Evolutionary conservation across 1,284 basidiomycete species (phyloP).

Genomic region (Apiotrichum montevideense): DNA sequence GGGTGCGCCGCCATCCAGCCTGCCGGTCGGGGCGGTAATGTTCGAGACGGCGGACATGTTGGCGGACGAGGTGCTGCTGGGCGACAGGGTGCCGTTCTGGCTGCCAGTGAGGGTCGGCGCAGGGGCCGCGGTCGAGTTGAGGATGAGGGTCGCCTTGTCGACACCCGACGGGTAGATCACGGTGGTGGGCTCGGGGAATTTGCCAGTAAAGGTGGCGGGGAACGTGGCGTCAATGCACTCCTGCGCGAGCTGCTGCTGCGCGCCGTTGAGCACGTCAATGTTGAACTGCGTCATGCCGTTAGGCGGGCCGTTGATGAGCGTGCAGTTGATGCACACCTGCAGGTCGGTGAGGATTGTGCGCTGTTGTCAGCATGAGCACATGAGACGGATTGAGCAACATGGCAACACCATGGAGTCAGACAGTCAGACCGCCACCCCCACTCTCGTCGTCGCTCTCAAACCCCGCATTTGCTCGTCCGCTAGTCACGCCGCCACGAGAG

Average conservation of each 20-base stretch:
- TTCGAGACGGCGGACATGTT: background rate
- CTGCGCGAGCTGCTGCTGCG: slow-evolving; percentile 14
- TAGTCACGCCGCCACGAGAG: too few relatives aligned
- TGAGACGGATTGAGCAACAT: too few relatives aligned
- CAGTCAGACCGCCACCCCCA: too few relatives aligned
- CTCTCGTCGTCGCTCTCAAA: too few relatives aligned
- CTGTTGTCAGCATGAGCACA: background rate
- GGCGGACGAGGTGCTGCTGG: background rate
- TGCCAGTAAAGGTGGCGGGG: slow-evolving; percentile 6
- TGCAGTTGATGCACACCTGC: slow-evolving; percentile 9
- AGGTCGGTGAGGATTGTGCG: slow-evolving; percentile 8
- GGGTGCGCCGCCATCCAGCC: background rate
- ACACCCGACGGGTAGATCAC: slow-evolving; percentile 8
- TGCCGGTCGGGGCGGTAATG: background rate
- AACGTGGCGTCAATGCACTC: slow-evolving; percentile 3
- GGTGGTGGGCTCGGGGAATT: slow-evolving; percentile 2
- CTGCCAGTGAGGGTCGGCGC: background rate
- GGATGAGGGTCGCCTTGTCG: slow-evolving; percentile 2
- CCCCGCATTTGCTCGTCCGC: too few relatives aligned
- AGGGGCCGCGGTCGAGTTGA: background rate
- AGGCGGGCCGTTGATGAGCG: slow-evolving; percentile 1
- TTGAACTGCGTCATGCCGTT: slow-evolving; percentile 1
- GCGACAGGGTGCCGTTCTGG: background rate
- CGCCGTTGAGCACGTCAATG: slow-evolving; percentile 13
- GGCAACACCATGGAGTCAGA: too few relatives aligned